phyloP scores from a whole-genome alignment of 2,329 filamentous ascomycete genomes.

The Claviceps purpurea region DNA sequence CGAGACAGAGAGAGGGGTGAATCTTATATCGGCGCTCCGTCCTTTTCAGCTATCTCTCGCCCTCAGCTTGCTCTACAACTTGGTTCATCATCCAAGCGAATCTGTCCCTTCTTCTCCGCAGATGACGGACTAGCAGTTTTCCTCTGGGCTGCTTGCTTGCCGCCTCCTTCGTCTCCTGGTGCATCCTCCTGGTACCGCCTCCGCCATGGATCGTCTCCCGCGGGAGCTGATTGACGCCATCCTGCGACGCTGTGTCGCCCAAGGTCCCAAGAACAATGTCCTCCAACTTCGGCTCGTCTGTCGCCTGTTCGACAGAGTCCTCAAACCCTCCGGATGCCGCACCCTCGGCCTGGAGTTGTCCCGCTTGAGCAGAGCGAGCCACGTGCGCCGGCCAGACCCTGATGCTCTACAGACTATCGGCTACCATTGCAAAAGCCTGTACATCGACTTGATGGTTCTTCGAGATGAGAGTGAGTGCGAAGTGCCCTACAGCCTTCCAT shows the following conservation, averaged over 20 bases:
- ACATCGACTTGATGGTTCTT: slow-evolving; percentile 38
- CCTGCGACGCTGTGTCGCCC: slow-evolving; percentile 27
- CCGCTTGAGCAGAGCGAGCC: slow-evolving; percentile 27
- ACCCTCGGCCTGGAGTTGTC: slow-evolving; percentile 38
- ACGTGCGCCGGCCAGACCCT: slow-evolving; percentile 19
- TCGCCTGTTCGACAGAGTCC: slow-evolving; percentile 31
- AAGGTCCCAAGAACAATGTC: slow-evolving; percentile 30
- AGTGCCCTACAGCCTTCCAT: not conserved
- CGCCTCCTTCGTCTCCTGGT: not conserved
- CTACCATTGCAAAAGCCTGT: slow-evolving; percentile 33
- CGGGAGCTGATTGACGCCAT: slow-evolving; percentile 34
- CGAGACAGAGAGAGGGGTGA: too few relatives aligned
- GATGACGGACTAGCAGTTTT: not conserved
- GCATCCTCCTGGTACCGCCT: not conserved
- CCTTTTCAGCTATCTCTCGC: too few relatives aligned
- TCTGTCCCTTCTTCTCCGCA: not conserved
- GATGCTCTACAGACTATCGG: slow-evolving; percentile 32
- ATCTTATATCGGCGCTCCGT: too few relatives aligned
- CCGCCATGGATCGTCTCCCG: slow-evolving; percentile 31
- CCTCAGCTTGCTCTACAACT: too few relatives aligned
- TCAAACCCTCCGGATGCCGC: slow-evolving; percentile 31
- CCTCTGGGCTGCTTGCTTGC: not conserved
- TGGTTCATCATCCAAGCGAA: too few relatives aligned
- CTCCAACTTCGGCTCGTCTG: slow-evolving; percentile 35
- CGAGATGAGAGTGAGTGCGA: slow-evolving; percentile 33